Evolutionary conservation across 495 filamentous ascomycete species (phyloP).

Genomic region (Aspergillus haitiensis): DNA sequence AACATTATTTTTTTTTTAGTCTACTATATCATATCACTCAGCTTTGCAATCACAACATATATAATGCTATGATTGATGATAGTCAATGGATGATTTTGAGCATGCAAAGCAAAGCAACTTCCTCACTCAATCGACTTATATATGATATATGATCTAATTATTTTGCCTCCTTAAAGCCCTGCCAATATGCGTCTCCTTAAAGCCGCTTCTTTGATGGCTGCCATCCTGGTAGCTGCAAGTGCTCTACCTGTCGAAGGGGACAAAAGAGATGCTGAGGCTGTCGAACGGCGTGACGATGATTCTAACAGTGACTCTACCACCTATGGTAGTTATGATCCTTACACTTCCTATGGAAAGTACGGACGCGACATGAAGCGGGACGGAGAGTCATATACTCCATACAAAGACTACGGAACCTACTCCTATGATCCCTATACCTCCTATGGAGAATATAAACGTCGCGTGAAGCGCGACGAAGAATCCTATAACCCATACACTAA

Average conservation of each 20-base stretch:
- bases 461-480: not conserved
- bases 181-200: not conserved
- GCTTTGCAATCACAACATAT: not conserved
- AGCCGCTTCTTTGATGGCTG: not conserved
- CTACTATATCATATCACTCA: not conserved
- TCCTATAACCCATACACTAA: not conserved
- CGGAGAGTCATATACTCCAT: no score
- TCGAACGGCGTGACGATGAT: not conserved
- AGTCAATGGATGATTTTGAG: not conserved
- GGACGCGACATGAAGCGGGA: no score
- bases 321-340: not conserved
- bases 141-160: not conserved
- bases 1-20: not conserved
- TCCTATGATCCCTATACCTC: not conserved
- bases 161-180: not conserved
- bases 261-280: not conserved
- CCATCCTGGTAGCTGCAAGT: not conserved
- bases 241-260: not conserved
- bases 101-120: no score
- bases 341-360: no score
- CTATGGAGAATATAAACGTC: not conserved
- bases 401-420: not conserved
- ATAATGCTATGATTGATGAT: not conserved
- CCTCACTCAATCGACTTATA: not conserved
- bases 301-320: not conserved